Conservation (phyloP, 2,329 filamentous ascomycete genomes). For the Lachnellula suecica region DNA sequence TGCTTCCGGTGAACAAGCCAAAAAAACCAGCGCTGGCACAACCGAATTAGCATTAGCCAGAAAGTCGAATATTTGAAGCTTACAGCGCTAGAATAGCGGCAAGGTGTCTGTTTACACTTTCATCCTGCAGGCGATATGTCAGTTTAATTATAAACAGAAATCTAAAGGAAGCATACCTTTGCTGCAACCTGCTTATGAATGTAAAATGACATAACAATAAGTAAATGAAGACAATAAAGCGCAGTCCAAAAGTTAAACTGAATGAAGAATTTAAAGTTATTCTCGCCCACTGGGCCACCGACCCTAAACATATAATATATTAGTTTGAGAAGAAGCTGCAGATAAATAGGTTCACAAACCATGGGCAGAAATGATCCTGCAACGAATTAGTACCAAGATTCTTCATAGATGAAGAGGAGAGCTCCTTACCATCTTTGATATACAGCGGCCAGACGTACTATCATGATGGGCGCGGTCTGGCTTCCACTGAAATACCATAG, state of each 20-base stretch:
- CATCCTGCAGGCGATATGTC: conserved; percentile 24
- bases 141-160: conserved; percentile 1
- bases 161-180: conserved; percentile 20
- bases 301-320: conserved; percentile 62
- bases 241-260: conserved; percentile 79
- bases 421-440: conserved; percentile 86
- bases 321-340: neutral
- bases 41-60: neutral
- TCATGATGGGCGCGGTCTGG: conserved; percentile 85
- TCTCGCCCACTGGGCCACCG: conserved; percentile 88
- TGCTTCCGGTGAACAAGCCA: conserved; percentile 74
- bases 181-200: conserved; percentile 45
- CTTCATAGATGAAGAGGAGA: too few species aligned
- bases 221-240: conserved; percentile 62
- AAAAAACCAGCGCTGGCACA: conserved; percentile 60
- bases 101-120: conserved; percentile 55
- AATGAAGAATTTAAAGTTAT: conserved; percentile 86
- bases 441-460: conserved; percentile 82
- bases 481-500: conserved; percentile 49
- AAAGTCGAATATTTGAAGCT: neutral
- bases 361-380: conserved; percentile 97
- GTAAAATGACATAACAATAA: conserved; percentile 65
- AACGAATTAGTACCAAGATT: too few species aligned
- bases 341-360: conserved; percentile 38
- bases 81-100: conserved; percentile 47